These are phyloP conservation scores for Gnaphalium uliginosum DNA, from an alignment of 129 eudicot genomes.

Conservation along the genomic window DNA sequence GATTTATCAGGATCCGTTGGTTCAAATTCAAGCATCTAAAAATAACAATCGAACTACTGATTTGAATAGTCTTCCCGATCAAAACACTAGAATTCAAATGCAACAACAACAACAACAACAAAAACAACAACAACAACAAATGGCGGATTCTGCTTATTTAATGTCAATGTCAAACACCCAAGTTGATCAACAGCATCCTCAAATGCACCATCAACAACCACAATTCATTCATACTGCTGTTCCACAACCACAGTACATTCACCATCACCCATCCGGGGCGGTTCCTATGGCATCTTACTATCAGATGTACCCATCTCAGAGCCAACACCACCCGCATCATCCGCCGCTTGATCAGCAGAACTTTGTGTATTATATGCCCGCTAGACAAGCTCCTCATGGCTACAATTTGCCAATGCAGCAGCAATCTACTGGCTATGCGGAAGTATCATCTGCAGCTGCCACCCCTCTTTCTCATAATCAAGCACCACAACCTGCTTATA, in stretches of 20 bases:
- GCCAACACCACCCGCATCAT: slow-evolving; percentile 59
- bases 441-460: slow-evolving; percentile 40
- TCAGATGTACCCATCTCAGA: slow-evolving; percentile 73
- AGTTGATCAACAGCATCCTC: slow-evolving; percentile 62
- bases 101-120: slow-evolving; percentile 52
- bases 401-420: slow-evolving; percentile 50
- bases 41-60: slow-evolving; percentile 36
- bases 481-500: slow-evolving; percentile 42
- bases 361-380: slow-evolving; percentile 63
- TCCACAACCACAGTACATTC: slow-evolving; percentile 53
- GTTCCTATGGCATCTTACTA: slow-evolving; percentile 63
- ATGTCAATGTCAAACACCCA: slow-evolving; percentile 47
- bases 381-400: slow-evolving; percentile 55
- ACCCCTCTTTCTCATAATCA: slow-evolving; percentile 50
- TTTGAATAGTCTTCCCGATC: slow-evolving; percentile 44
- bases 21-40: slow-evolving; percentile 49
- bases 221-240: slow-evolving; percentile 67
- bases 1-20: slow-evolving; percentile 60
- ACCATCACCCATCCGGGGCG: slow-evolving; percentile 62
- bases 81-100: slow-evolving; percentile 48
- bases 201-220: slow-evolving; percentile 68
- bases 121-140: slow-evolving; percentile 47
- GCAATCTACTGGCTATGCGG: slow-evolving; percentile 39
- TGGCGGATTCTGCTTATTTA: slow-evolving; percentile 61
- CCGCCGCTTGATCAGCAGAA: slow-evolving; percentile 55